Base-by-base conservation (phyloP, 768 basidiomycete genomes). In the Suillus alpinus region DNA sequence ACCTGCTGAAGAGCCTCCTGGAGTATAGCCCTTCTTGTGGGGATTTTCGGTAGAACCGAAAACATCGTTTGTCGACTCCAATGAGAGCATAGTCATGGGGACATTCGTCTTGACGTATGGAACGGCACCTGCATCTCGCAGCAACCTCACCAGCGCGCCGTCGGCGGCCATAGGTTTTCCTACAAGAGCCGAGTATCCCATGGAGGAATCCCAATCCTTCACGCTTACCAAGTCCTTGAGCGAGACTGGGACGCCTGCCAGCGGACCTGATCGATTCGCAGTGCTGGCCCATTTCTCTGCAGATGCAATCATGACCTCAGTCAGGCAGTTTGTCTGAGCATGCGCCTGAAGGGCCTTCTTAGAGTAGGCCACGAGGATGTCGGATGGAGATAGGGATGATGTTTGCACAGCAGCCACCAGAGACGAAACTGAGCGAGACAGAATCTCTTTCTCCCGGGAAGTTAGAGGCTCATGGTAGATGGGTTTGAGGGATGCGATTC, bases 1-100 rank as follows among this genome's bases (percentile, higher is more conserved):
- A 5, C 88, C 88, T 2, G 88, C 86, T 0, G 84, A 83, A 0
- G 87, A 88, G 6, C 88, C 88, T n/a, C 88, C 88, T 5, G 84
- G 78, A 13, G 80, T 75, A 62, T 85, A 78, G 0, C 76, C 78
- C 18, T 66, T 67, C 56, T 85, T 85, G 70, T 86, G 81, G 0
- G 87, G 87, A 66, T 89, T 90, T 34, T 77, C 80, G 1, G 86
- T 83, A 57, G 73, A 72, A 1, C 87, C 87, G 65, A 85, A 89
- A 0, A 86, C 73, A 62, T 86, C 83, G 37, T 84, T 85, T 26
- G 71, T 61, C 4, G 83, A 80, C 64, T 86, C 86, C 55, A 83
- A 82, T 18, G 83, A 83, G 53, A 86, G 75, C 37, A 87, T 79
- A 0, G 83, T 86, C 53, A 79, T 77, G 0, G 86, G 86, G 7